Base-by-base conservation (phyloP, 495 filamentous ascomycete genomes). In the Aspergillus kassunensis region DNA sequence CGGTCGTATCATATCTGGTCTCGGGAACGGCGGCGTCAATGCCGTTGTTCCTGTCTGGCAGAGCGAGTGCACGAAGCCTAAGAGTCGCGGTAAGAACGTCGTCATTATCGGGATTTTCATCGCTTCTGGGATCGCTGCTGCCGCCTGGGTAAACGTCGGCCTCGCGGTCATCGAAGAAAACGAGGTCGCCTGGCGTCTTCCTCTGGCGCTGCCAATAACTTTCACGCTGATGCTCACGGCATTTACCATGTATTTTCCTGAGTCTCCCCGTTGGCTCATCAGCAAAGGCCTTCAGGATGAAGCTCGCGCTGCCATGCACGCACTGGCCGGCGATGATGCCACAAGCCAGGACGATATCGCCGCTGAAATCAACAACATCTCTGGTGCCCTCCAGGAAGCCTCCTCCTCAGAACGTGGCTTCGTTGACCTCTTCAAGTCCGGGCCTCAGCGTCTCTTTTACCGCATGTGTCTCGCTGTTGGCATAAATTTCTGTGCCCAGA, bases 11-110 rank as follows among this genome's bases (percentile, higher is more conserved):
- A 64, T 83, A 19, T 48, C 63, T 3, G 75, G 75, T 16, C 33
- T 69, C 11, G 76, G 73, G 6, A 63, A 74, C 33, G 76, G 76
- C 12, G 59, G 67, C 24, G 46, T 71, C n/a, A 71, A 60, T 50
- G 71, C 64, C 3, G 70, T 71, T 1, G 67, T 75, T 2, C 76
- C 76, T 5, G 64, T 69, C 12, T 79, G 75, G 75, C 75, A 76
- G 51, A 64, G 65, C 23, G 76, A 79, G 46, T 73, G 69, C 49
- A 58, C 68, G 6, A 51, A 34, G 19, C 24, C 61, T 0, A 51
- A 61, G 53, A 55, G 60, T 59, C 53, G 73, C 62, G 54, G 65
- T 57, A 41, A 58, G 64, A 31, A 68, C 64, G 40, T 70, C 61
- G 33, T 58, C 59, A n/a, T 74, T 64, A 64, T 74, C 60, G 56